Evolutionary conservation across 768 basidiomycete genomes (phyloP).

Genomic region (Mycena epipterygia): DNA sequence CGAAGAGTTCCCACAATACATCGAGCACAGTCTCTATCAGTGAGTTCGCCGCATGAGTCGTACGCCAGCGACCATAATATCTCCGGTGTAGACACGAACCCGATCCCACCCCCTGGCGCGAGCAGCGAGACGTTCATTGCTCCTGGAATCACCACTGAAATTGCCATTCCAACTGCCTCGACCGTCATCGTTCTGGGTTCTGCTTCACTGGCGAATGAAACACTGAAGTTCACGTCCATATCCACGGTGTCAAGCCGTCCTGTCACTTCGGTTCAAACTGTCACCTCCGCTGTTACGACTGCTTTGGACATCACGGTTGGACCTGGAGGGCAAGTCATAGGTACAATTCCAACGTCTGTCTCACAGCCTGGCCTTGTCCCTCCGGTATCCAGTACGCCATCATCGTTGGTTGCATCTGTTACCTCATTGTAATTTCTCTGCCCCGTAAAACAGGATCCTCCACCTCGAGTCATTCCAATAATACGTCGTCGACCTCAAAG

Average conservation of each 20-base stretch:
- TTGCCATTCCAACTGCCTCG: neutral
- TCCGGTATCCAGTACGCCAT: neutral
- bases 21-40: no score
- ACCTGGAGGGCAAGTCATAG: neutral
- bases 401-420: no score
- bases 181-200: neutral
- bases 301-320: neutral
- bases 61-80: neutral
- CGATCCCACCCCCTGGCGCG: neutral
- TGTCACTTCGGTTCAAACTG: neutral
- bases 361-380: neutral
- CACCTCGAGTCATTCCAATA: no score
- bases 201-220: neutral
- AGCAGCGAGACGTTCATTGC: neutral
- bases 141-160: neutral
- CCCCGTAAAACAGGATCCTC: no score
- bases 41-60: neutral
- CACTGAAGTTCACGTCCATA: neutral
- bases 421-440: no score
- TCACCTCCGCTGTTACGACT: neutral
- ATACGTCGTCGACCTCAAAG: no score
- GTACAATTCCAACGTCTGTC: neutral
- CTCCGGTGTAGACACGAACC: neutral
- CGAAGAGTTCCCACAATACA: no score
- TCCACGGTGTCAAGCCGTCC: neutral